Conservation (phyloP, 31 red algal species). For the Pterothamnion heteromorphum region DNA sequence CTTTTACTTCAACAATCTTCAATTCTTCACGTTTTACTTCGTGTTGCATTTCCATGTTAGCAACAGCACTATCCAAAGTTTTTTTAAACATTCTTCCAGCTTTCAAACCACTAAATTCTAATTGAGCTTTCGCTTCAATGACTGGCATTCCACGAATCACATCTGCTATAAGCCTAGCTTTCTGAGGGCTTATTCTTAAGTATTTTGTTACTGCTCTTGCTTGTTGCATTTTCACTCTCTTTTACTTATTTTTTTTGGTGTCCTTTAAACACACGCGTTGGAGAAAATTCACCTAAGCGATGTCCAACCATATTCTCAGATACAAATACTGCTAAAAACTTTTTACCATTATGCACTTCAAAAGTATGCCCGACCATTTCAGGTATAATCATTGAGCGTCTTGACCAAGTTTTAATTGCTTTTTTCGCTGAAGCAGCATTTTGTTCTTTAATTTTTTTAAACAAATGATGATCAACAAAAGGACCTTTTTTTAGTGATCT, state of each 20-base stretch:
- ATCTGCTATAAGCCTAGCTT: not conserved
- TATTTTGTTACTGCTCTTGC: constrained; percentile 1
- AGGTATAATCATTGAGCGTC: not conserved
- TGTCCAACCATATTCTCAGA: constrained; percentile 11
- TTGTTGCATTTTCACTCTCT: not conserved
- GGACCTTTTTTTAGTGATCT: constrained; percentile 1
- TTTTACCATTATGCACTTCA: constrained; percentile 14
- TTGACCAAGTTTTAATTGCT: not conserved
- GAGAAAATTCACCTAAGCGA: not conserved
- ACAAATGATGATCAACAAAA: not conserved
- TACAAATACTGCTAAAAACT: not conserved
- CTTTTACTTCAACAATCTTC: not conserved
- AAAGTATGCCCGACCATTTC: constrained; percentile 16
- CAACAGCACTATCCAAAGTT: not conserved
- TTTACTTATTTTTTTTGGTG: not conserved
- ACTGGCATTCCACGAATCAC: not conserved
- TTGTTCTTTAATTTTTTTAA: not conserved
- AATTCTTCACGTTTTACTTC: not conserved
- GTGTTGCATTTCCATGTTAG: not conserved
- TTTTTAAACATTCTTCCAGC: not conserved
- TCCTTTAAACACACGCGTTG: not conserved
- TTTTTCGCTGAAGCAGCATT: not conserved
- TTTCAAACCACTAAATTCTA: not conserved
- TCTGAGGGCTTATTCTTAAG: not conserved
- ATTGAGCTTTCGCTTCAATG: not conserved